Conservation (phyloP, 768 basidiomycete genomes). For the Mycena sanguinolenta region DNA sequence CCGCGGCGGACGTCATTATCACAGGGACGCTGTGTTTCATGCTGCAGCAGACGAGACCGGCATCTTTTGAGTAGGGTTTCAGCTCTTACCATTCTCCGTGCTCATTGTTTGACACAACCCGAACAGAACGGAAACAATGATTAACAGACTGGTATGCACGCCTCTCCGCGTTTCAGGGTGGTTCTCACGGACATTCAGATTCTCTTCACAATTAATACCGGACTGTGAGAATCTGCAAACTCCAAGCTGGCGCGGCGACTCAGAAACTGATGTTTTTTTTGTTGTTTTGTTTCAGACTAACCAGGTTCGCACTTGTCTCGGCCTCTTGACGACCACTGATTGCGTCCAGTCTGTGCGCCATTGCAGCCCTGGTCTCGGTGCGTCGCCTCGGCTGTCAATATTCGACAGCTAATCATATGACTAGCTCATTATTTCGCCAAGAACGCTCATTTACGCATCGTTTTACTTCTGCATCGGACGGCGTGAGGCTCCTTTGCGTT, state of each 20-base stretch:
- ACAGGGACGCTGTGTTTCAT: slow-evolving; percentile 61
- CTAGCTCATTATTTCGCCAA: slow-evolving; percentile 44
- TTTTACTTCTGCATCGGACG: slow-evolving; percentile 53
- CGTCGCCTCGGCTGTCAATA: slow-evolving; percentile 19
- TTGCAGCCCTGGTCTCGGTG: slow-evolving; percentile 63
- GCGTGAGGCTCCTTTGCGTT: slow-evolving; percentile 35
- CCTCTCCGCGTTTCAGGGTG: neutral
- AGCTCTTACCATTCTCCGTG: neutral
- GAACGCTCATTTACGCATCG: slow-evolving; percentile 47
- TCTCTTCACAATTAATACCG: slow-evolving; percentile 68
- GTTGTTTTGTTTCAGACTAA: slow-evolving; percentile 44
- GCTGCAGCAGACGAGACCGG: slow-evolving; percentile 63
- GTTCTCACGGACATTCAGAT: slow-evolving; percentile 49
- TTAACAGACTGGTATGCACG: slow-evolving; percentile 58
- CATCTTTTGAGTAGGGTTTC: slow-evolving; percentile 58
- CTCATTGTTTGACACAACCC: slow-evolving; percentile 18
- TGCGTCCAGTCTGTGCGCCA: slow-evolving; percentile 55
- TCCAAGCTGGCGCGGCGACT: neutral
- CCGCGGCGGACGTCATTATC: slow-evolving; percentile 63
- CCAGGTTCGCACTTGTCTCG: slow-evolving; percentile 43
- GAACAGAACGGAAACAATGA: slow-evolving; percentile 60
- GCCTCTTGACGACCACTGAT: neutral
- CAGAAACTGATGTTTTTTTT: slow-evolving; percentile 23
- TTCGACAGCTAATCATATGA: slow-evolving; percentile 37
- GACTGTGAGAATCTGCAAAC: slow-evolving; percentile 54